Percentiles rank a stretch among this genome's conserved stretches.
These are phyloP conservation scores for Aspergillus heteromorphus DNA, from an alignment of 495 filamentous ascomycete species.

Conservation along the genomic window DNA sequence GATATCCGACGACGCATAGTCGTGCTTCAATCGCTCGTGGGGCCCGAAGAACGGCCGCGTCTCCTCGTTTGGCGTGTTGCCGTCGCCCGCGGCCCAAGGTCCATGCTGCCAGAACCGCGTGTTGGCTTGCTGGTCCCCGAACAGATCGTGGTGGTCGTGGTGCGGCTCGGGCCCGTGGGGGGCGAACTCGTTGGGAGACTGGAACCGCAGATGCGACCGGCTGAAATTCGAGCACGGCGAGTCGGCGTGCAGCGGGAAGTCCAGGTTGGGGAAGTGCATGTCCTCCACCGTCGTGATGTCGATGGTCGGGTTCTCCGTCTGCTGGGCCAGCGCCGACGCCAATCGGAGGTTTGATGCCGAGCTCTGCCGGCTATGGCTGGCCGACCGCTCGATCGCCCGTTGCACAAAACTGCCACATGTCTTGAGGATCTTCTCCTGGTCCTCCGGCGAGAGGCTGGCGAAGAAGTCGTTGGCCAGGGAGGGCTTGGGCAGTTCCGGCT, in stretches of 20 bases:
- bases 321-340: slow-evolving; percentile 38
- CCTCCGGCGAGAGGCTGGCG: slow-evolving; percentile 32
- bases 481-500: slow-evolving; percentile 34
- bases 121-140: slow-evolving; percentile 46
- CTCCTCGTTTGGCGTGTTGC: slow-evolving; percentile 47
- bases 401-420: slow-evolving; percentile 45
- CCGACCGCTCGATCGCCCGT: slow-evolving; percentile 36
- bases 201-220: slow-evolving; percentile 43
- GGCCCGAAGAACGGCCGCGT: slow-evolving; percentile 45
- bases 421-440: slow-evolving; percentile 43
- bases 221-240: slow-evolving; percentile 46
- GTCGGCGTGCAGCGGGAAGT: slow-evolving; percentile 42
- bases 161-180: slow-evolving; percentile 36
- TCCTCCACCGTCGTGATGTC: slow-evolving; percentile 45
- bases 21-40: slow-evolving; percentile 44
- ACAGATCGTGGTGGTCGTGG: slow-evolving; percentile 45
- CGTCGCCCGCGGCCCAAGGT: slow-evolving; percentile 44
- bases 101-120: slow-evolving; percentile 47
- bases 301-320: slow-evolving; percentile 44
- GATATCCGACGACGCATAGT: slow-evolving; percentile 47
- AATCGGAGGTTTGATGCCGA: slow-evolving; percentile 41
- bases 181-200: slow-evolving; percentile 41
- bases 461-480: slow-evolving; percentile 45
- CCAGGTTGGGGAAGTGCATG: slow-evolving; percentile 35
- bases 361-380: slow-evolving; percentile 41